Percentiles rank a stretch among this genome's conserved stretches.
phyloP scores from a whole-genome alignment of 768 basidiomycete species.

The Boletales sp. region DNA sequence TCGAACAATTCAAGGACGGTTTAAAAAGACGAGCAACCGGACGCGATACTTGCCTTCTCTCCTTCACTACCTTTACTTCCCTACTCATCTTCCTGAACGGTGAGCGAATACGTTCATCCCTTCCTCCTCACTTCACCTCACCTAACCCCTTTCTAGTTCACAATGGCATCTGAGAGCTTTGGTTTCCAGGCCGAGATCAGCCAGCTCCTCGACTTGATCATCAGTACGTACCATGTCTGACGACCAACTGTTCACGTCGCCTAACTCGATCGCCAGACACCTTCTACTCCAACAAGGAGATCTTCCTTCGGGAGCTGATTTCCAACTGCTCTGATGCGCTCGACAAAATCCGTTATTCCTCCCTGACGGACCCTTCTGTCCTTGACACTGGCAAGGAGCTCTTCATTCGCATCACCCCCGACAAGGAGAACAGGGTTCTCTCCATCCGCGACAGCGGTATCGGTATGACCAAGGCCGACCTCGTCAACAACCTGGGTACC shows the following conservation, averaged over 20 bases:
- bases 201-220: conserved; percentile 97
- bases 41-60: conserved; percentile 17
- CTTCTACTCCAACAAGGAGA: conserved; percentile 99
- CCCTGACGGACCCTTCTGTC: conserved; percentile 86
- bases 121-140: not conserved
- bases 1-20: conserved; percentile 35
- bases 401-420: conserved; percentile 88
- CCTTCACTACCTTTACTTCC: conserved; percentile 9
- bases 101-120: conserved; percentile 3
- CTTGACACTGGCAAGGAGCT: conserved; percentile 93
- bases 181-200: conserved; percentile 99
- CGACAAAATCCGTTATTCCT: conserved; percentile 98
- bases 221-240: conserved; percentile 58
- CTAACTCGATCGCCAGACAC: conserved; percentile 59
- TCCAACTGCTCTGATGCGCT: conserved; percentile 98
- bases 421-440: conserved; percentile 94
- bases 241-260: not conserved
- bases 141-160: conserved; percentile 21
- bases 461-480: conserved; percentile 99
- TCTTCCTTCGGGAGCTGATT: conserved; percentile 98
- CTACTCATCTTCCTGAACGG: conserved; percentile 9
- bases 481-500: conserved; percentile 98
- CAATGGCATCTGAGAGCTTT: conserved; percentile 82
- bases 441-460: conserved; percentile 93
- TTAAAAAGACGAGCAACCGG: conserved; percentile 33